Base-by-base conservation (phyloP, 2,329 filamentous ascomycete genomes). In the Ophiostoma perfectum region DNA sequence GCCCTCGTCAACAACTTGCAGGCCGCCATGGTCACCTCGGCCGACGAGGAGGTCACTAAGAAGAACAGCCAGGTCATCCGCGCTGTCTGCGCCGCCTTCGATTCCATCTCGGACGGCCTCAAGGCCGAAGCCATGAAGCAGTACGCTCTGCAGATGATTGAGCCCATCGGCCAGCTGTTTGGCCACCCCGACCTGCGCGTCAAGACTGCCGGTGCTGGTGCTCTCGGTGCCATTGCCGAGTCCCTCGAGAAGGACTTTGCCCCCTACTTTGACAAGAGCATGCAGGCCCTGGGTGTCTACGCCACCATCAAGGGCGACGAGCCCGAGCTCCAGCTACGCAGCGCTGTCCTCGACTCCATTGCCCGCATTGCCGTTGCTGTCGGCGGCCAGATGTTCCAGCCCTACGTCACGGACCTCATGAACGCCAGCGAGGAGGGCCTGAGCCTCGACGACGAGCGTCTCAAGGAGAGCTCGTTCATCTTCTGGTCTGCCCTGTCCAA, bases 381-480 rank as follows among this genome's bases (percentile, higher is more conserved):
- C 70, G 95, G 95, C 27, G 82, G 91, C 47, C 85, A 91, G 77
- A 84, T 90, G 64, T 98, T 98, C 84, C 89, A 96, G 81, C 91
- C 91, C 14, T 98, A 94, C 76, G 93, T 98, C 47, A 84, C 90
- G 76, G 92, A 92, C 58, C 84, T 98, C 69, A 97, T 99, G 91
- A 85, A 89, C 75, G 90, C 94, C 14, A 97, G 92, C 73, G 93
- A 97, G 79, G 93, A 97, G 79, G 93, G 91, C 68, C 84, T 98
- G 2, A 84, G 90, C 74, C 88, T 99, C 2, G 93, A 92, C 74
- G 93, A 97, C 80, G 91, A 93, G 58, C 87, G 93, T 69, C 87
- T 98, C 66, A 91, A 93, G 78, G 95, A 99, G 82, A 97, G 93
- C 71, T 97, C 92, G 77, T 99, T 97, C 81, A 96, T 98, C 71